Conservation (phyloP, 495 filamentous ascomycete species). For the Hyaloscypha finlandica region DNA sequence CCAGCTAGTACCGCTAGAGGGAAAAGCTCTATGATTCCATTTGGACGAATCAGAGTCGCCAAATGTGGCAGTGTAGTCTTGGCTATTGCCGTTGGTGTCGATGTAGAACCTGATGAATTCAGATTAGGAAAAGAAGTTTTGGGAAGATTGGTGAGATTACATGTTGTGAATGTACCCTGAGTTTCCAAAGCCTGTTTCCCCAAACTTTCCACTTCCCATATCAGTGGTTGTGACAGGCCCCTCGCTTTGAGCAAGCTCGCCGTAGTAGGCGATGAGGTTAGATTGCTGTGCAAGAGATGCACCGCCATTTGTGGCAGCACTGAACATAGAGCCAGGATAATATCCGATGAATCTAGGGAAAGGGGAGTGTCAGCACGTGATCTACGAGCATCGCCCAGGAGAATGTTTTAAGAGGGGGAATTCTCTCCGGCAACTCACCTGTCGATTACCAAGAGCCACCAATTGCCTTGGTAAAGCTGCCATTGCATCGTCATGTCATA, state of each 20-base stretch:
- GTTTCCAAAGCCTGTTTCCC: conserved; percentile 22
- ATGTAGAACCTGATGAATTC: conserved; percentile 3
- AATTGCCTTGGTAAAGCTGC: conserved; percentile 28
- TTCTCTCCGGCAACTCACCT: conserved; percentile 21
- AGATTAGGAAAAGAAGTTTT: not conserved
- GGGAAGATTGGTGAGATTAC: not conserved
- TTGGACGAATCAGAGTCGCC: conserved; percentile 26
- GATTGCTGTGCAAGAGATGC: conserved; percentile 24
- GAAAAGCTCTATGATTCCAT: conserved; percentile 23
- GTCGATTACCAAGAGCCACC: conserved; percentile 35
- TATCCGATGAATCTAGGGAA: too few species aligned
- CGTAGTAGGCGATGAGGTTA: conserved; percentile 33
- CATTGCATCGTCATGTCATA: conserved; percentile 34
- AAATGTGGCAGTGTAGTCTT: conserved; percentile 25
- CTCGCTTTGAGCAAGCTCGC: conserved; percentile 35
- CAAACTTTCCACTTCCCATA: conserved; percentile 37
- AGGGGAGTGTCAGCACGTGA: too few species aligned
- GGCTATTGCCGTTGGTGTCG: conserved; percentile 1
- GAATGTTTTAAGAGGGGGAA: too few species aligned
- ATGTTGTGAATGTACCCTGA: conserved; percentile 36
- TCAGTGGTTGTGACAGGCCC: conserved; percentile 32
- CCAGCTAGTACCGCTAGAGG: conserved; percentile 22
- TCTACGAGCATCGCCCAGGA: too few species aligned
- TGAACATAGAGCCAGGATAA: not conserved
- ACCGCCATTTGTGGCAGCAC: not conserved